Evolutionary conservation across 441 rosid genomes (phyloP).

Genomic region (Metrosideros polymorpha): DNA sequence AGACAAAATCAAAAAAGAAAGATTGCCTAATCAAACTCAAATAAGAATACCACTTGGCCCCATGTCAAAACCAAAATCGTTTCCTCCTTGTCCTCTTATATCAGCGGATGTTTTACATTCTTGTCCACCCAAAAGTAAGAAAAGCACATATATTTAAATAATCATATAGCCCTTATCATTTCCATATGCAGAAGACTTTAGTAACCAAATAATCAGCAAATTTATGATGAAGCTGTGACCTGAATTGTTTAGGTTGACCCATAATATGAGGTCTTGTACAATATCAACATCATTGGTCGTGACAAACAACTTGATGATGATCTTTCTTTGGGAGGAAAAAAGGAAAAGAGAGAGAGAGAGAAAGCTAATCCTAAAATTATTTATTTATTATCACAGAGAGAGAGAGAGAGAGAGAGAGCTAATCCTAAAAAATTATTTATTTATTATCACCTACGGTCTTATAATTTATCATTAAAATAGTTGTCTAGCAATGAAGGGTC

Average conservation of each 20-base stretch:
- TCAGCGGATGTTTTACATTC: background rate
- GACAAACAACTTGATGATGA: background rate
- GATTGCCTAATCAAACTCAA: background rate
- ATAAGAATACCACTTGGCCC: background rate
- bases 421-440: background rate
- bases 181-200: background rate
- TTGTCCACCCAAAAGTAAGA: background rate
- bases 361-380: background rate
- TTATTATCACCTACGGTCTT: background rate
- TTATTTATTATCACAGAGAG: background rate
- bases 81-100: background rate
- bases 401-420: background rate
- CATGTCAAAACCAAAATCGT: background rate
- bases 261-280: background rate
- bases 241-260: background rate
- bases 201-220: background rate
- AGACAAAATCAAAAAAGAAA: background rate
- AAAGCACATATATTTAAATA: background rate
- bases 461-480: background rate
- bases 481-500: background rate
- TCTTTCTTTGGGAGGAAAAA: background rate
- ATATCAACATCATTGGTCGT: background rate
- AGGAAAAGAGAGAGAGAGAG: background rate
- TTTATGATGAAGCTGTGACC: background rate
- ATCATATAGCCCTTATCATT: background rate